Evolutionary conservation across 2,329 filamentous ascomycete genomes (phyloP).

Genomic region (Colletotrichum cereale): DNA sequence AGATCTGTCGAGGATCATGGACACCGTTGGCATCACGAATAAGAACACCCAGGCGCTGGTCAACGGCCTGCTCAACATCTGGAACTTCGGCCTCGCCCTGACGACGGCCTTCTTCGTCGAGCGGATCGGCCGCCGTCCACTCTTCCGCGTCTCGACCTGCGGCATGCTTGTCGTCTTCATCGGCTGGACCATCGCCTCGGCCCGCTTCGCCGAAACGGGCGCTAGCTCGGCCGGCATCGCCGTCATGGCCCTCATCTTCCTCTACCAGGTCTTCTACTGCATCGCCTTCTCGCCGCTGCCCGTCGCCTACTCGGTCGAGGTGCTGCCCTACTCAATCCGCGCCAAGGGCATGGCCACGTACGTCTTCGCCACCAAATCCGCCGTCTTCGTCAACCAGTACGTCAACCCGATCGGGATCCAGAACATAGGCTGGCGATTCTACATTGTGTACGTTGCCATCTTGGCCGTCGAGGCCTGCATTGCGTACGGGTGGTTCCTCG

Average conservation of each 20-base stretch:
- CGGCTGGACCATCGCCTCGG: conserved; percentile 52
- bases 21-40: conserved; percentile 43
- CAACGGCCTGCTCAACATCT: conserved; percentile 48
- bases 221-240: conserved; percentile 47
- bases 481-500: conserved; percentile 57
- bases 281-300: conserved; percentile 67
- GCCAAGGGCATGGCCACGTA: conserved; percentile 60
- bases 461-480: conserved; percentile 62
- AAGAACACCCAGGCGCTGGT: conserved; percentile 46
- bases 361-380: conserved; percentile 46
- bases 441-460: conserved; percentile 67
- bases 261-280: conserved; percentile 62
- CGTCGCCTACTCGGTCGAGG: conserved; percentile 62
- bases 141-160: conserved; percentile 44
- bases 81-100: conserved; percentile 46
- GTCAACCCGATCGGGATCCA: conserved; percentile 67
- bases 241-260: conserved; percentile 52
- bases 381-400: conserved; percentile 49
- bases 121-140: conserved; percentile 45
- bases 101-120: conserved; percentile 48
- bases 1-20: conserved; percentile 42
- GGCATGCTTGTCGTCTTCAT: conserved; percentile 51
- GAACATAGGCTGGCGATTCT: conserved; percentile 65
- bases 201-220: conserved; percentile 47
- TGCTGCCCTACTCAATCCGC: conserved; percentile 65